Conservation (phyloP, 108 stramenopile genomes). For the Nitzschia palea region DNA sequence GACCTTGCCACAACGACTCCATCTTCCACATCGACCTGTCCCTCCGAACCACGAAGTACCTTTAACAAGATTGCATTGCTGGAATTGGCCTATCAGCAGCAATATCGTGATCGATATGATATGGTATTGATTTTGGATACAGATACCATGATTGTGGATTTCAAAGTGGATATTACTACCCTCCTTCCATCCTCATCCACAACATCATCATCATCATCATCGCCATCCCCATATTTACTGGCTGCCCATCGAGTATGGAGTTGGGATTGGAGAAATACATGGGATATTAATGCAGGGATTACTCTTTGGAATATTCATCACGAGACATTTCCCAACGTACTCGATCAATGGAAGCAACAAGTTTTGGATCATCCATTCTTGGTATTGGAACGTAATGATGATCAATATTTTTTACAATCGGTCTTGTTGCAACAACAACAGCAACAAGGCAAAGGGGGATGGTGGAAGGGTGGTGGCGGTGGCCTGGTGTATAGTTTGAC, state of each 20-base stretch:
- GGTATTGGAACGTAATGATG: slow-evolving; percentile 33
- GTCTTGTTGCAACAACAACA: neutral
- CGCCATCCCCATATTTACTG: neutral
- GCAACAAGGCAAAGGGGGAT: neutral
- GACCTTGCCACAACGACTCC: neutral
- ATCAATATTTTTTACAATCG: slow-evolving; percentile 36
- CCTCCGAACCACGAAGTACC: slow-evolving; percentile 24
- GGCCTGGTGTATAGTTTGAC: slow-evolving; percentile 5
- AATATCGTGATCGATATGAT: slow-evolving; percentile 12
- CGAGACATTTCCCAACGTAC: neutral
- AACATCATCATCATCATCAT: neutral
- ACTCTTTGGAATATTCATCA: slow-evolving; percentile 39
- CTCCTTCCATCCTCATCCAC: neutral
- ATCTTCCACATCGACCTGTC: neutral
- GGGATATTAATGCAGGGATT: slow-evolving; percentile 43
- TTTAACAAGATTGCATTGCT: slow-evolving; percentile 38
- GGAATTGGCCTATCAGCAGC: neutral
- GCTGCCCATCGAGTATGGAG: slow-evolving; percentile 32
- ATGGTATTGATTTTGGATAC: slow-evolving; percentile 39
- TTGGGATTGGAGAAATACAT: slow-evolving; percentile 21
- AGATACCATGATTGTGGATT: slow-evolving; percentile 43
- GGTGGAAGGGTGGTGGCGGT: neutral
- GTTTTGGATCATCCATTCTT: neutral
- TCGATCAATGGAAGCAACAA: slow-evolving; percentile 19
- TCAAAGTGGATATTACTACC: slow-evolving; percentile 21